Percentiles rank a stretch among this genome's conserved stretches.
phyloP scores from a whole-genome alignment of 2,329 filamentous ascomycete genomes.

The Cercospora sp. region DNA sequence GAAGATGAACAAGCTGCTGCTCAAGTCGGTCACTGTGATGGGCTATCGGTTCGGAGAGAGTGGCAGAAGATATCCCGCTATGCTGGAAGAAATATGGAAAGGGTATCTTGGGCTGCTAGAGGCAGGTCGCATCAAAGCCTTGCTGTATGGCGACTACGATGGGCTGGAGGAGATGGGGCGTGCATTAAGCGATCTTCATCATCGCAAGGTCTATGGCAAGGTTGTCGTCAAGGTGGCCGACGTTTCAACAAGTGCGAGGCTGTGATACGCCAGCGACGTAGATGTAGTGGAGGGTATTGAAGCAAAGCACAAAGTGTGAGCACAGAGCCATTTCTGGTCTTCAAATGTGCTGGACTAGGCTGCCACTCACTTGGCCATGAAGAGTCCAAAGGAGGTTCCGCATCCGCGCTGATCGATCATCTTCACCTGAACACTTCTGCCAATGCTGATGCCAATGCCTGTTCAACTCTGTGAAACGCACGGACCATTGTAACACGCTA shows the following conservation, averaged over 20 bases:
- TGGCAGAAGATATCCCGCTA: conserved; percentile 51
- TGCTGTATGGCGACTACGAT: conserved; percentile 53
- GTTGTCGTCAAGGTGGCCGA: conserved; percentile 52
- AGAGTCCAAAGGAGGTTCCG: neutral
- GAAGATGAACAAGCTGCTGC: conserved; percentile 56
- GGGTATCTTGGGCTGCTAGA: conserved; percentile 54
- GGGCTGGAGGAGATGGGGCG: conserved; percentile 53
- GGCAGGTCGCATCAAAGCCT: conserved; percentile 51
- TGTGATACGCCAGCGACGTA: conserved; percentile 12
- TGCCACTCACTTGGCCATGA: neutral
- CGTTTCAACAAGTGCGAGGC: conserved; percentile 28
- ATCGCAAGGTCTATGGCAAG: conserved; percentile 57
- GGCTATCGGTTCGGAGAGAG: conserved; percentile 62
- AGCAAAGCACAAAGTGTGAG: neutral
- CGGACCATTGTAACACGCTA: neutral
- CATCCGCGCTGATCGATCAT: neutral
- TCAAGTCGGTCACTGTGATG: conserved; percentile 56
- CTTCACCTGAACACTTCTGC: neutral
- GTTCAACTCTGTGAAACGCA: neutral
- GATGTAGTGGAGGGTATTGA: neutral
- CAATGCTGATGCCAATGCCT: neutral
- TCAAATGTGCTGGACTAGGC: neutral
- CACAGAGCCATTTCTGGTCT: neutral
- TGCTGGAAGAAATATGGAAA: conserved; percentile 54
- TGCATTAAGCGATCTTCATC: conserved; percentile 55